Evolutionary conservation across 176 grass and related monocot species (phyloP).

Genomic region (Aegilops tauschii): DNA sequence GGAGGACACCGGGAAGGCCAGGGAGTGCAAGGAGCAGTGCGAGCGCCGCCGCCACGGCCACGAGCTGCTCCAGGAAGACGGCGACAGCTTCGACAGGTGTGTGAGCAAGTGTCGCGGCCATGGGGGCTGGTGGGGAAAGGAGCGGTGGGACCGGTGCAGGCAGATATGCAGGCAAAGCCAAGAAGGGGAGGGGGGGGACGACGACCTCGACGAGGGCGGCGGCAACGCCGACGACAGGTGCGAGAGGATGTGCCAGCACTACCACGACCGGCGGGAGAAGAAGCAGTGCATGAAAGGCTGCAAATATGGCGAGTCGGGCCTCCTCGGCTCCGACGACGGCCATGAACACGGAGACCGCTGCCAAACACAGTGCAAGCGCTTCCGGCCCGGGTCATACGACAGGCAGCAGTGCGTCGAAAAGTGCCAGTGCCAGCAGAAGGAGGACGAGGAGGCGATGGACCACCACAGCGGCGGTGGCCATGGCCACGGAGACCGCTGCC

Average conservation of each 20-base stretch:
- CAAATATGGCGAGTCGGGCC: neutral
- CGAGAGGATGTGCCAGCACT: neutral
- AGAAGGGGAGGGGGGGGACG: no score
- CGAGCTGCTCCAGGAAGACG: neutral
- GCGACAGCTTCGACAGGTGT: neutral
- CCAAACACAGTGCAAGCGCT: neutral
- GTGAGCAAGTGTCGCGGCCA: neutral
- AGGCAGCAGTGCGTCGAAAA: neutral
- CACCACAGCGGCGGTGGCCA: neutral
- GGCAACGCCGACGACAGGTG: neutral
- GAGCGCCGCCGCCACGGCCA: neutral
- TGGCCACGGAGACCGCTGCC: neutral
- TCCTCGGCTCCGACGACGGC: neutral
- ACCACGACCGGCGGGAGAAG: neutral
- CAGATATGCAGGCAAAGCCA: neutral
- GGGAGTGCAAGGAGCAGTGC: slow-evolving; percentile 28
- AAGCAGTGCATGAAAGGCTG: neutral
- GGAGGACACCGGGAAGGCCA: neutral
- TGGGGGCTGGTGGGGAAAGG: neutral
- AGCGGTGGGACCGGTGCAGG: no score
- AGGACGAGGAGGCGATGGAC: neutral
- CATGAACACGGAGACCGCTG: no score
- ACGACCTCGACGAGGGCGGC: no score
- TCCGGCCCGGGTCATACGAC: neutral
- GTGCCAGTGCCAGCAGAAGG: neutral